Base-by-base conservation (phyloP, 345 rosid species). In the Brassica cretica region DNA sequence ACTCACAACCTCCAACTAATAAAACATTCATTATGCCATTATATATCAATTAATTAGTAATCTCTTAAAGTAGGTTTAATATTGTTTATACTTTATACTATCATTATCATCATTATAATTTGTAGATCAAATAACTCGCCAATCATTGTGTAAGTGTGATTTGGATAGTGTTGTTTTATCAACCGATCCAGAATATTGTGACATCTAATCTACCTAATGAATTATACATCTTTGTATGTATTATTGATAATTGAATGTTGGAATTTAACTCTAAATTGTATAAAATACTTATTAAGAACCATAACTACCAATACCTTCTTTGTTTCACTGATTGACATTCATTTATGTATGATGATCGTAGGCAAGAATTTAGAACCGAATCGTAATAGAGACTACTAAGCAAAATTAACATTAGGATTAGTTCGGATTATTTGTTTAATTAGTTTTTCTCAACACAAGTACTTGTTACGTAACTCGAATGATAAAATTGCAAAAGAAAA, bases 181-280 rank as follows among this genome's bases (percentile, higher is more conserved):
- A 79, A 79, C 78, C 78, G 6, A 68, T 74, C 78, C 78, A 37
- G 65, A 68, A 29, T 73, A 79, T 63, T 44, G 37, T 74, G 74
- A 79, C 82, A 74, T 73, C 11, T 74, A 79, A 55, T 41, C 71
- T 63, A 74, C 75, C 82, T 53, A 74, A 68, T 79, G 75, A 73
- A 51, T 67, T 25, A 73, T 62, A 29, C 33, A 68, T 9, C 35
- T 62, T 64, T 61, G 10, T 66, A 56, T 24, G 63, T 59, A 18
- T 41, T 70, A 55, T 2, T 58, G 30, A 14, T 56, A 72, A 25
- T 44, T 21, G 11, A 66, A 55, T 24, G 15, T 70, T 2, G 24
- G 24, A 66, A 15, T 25, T 16, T 39, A 65, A 37, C 27, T 27
- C 7, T n/a, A 49, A 49, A 25, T 8, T 21, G 12, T 66, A 65